Evolutionary conservation across 1,284 basidiomycete genomes (phyloP).

Genomic region (Ganoderma leucocontextum): DNA sequence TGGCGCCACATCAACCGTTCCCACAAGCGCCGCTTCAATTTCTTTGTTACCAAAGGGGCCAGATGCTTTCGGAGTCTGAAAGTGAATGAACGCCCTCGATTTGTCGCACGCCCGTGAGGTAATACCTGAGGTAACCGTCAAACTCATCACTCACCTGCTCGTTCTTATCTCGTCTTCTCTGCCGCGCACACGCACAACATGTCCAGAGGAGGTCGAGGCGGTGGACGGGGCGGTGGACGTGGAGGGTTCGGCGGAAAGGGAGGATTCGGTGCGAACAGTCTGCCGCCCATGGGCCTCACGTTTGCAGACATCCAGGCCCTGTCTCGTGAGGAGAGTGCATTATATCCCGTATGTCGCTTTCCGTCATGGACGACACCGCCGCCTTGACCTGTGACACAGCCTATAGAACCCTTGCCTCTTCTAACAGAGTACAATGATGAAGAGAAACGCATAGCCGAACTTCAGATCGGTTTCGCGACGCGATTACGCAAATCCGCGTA

Average conservation of each 20-base stretch:
- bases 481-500: slow-evolving; percentile 74
- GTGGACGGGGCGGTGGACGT: slow-evolving; percentile 59
- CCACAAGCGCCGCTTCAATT: slow-evolving; percentile 26
- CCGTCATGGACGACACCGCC: slow-evolving; percentile 9
- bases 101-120: slow-evolving; percentile 19
- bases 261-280: slow-evolving; percentile 47
- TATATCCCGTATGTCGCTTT: slow-evolving; percentile 74
- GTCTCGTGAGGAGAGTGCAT: slow-evolving; percentile 74
- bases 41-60: slow-evolving; percentile 11
- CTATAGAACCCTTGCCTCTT: slow-evolving; percentile 66
- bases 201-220: slow-evolving; percentile 65
- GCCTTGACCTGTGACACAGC: slow-evolving; percentile 46
- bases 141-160: slow-evolving; percentile 5
- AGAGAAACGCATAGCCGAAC: slow-evolving; percentile 68
- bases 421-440: slow-evolving; percentile 68
- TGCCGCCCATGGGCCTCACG: slow-evolving; percentile 80
- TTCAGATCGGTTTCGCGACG: slow-evolving; percentile 71
- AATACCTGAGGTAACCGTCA: not conserved
- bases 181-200: slow-evolving; percentile 45
- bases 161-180: slow-evolving; percentile 2
- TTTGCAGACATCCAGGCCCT: slow-evolving; percentile 80
- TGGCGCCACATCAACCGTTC: slow-evolving; percentile 15
- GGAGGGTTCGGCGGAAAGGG: slow-evolving; percentile 62
- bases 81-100: not conserved
- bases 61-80: slow-evolving; percentile 35